phyloP scores from a whole-genome alignment of 2,329 filamentous ascomycete genomes.

The Dendrostoma leiphaemia region DNA sequence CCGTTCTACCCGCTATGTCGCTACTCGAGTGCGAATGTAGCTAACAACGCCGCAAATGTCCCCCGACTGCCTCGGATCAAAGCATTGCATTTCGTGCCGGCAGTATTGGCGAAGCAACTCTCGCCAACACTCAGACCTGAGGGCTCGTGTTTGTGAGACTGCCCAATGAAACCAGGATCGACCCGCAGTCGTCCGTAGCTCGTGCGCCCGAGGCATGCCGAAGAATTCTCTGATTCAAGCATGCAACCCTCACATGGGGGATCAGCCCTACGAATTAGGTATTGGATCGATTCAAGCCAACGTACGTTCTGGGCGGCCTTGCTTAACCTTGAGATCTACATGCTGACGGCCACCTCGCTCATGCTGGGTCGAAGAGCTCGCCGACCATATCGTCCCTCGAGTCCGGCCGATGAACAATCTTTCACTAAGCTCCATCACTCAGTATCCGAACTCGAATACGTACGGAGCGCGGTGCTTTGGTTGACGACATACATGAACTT shows the following conservation, averaged over 20 bases:
- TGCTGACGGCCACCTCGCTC: background rate
- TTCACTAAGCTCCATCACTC: background rate
- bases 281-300: too few species aligned
- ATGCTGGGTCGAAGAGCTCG: too few species aligned
- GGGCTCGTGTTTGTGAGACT: background rate
- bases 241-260: background rate
- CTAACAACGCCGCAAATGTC: background rate
- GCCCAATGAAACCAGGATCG: background rate
- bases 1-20: background rate
- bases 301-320: too few species aligned
- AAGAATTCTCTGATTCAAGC: background rate
- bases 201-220: too few species aligned
- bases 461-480: background rate
- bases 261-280: too few species aligned
- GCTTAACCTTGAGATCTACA: too few species aligned
- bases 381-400: too few species aligned
- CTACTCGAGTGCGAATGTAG: background rate
- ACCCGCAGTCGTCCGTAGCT: background rate
- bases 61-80: background rate
- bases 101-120: background rate
- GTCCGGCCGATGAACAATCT: background rate
- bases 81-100: background rate
- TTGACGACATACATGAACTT: background rate
- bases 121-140: background rate
- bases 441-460: background rate